Evolutionary conservation across 768 basidiomycete species (phyloP).

Genomic region (Pisolithus microcarpus): DNA sequence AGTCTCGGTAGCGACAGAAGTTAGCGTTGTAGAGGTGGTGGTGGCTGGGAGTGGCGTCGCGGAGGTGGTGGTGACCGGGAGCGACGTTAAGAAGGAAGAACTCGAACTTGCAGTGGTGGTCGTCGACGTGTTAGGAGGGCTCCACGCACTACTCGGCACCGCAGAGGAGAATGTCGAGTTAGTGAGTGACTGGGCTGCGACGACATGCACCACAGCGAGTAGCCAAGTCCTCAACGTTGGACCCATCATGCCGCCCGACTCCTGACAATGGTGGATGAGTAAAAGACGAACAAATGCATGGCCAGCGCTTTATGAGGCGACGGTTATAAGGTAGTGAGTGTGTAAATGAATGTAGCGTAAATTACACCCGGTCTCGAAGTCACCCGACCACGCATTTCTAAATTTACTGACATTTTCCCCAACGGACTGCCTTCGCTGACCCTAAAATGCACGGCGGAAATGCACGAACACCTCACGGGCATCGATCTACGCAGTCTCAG

Average conservation of each 20-base stretch:
- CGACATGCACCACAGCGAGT: background rate
- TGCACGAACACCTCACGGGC: too few species aligned
- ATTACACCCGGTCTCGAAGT: too few species aligned
- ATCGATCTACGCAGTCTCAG: too few species aligned
- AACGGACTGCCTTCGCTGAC: too few species aligned
- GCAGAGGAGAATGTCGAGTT: background rate
- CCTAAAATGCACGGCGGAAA: too few species aligned
- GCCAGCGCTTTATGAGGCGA: too few species aligned
- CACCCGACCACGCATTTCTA: too few species aligned
- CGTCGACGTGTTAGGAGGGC: background rate
- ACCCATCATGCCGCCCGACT: background rate
- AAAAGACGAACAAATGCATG: background rate
- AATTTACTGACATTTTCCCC: too few species aligned
- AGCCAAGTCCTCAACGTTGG: background rate
- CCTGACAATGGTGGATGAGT: background rate
- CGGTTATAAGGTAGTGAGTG: too few species aligned
- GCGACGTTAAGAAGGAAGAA: background rate
- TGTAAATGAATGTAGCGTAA: too few species aligned
- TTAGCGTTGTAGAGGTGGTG: slow-evolving; percentile 3
- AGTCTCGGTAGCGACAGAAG: slow-evolving; percentile 10
- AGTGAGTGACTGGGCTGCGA: background rate
- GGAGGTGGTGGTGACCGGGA: background rate
- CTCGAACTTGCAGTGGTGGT: background rate
- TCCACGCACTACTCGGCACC: background rate
- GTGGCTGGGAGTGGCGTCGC: background rate